Evolutionary conservation across 2,329 filamentous ascomycete species (phyloP).

Genomic region (Penicillium concentricum): DNA sequence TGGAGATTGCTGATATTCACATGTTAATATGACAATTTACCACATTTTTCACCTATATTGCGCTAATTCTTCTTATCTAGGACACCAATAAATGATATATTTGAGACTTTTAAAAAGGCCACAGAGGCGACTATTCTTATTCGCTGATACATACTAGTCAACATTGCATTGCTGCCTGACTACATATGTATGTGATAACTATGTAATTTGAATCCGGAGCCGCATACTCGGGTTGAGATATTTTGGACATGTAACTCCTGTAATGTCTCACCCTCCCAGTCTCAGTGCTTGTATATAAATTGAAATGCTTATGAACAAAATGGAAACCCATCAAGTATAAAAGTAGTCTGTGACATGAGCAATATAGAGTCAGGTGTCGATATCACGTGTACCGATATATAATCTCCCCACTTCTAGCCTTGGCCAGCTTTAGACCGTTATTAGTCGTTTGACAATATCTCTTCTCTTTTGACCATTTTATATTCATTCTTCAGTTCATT

Average conservation of each 20-base stretch:
- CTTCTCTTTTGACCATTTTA: neutral
- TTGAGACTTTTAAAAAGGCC: too few relatives aligned
- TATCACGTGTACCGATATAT: slow-evolving; percentile 2
- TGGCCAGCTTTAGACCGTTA: neutral
- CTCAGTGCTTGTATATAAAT: neutral
- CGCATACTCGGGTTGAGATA: neutral
- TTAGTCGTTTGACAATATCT: neutral
- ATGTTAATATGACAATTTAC: too few relatives aligned
- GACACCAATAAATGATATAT: too few relatives aligned
- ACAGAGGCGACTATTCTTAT: neutral
- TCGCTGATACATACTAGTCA: neutral
- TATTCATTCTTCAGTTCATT: neutral
- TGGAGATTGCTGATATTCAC: too few relatives aligned
- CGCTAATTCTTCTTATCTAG: too few relatives aligned
- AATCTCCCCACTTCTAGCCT: neutral
- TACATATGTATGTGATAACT: neutral
- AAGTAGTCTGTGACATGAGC: neutral
- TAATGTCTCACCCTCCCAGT: neutral
- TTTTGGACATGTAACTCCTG: neutral
- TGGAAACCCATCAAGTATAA: neutral
- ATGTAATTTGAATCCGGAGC: neutral
- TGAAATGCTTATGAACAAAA: neutral
- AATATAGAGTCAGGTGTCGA: slow-evolving; percentile 2
- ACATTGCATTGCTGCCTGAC: neutral
- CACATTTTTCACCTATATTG: too few relatives aligned